Evolutionary conservation across 78 protist species (phyloP), one percentile per base, ranked within the genome.

Genomic region (Neovahlkampfia damariscottae): DNA sequence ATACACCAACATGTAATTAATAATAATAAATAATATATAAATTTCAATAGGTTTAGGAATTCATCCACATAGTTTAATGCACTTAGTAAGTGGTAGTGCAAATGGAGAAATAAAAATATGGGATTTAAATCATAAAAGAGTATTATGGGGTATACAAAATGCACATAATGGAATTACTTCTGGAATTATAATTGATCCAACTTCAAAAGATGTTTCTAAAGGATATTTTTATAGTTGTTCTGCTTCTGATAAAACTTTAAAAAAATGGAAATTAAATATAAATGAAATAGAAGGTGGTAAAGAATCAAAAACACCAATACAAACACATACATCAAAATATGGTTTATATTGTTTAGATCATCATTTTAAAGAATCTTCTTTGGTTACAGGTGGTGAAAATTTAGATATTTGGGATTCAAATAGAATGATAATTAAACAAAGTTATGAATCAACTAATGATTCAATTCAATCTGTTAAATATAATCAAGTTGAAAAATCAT

Each of bases 391-490:
- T 28, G 82, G 73, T 39, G 3, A 10, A 6, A 19, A 38, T 0
- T 79, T 90, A 5, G 77, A 75, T 30, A 34, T 89, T 10, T 90
- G 94, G 90, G 86, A 83, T 34, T 73, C 67, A 2, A 5, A 40
- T 0, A 69, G 96, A 35, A 77, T 93, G 1, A 70, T 81, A 38
- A 94, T 96, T 7, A 7, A 84, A 27, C 87, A 82, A 34, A 41
- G 70, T 3, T 78, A 84, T 32, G 7, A 80, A 29, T 95, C 94
- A 94, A 96, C 95, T 10, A 82, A 71, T n/a, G 95, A 84, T 36
- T 32, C 89, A 1, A 40, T 93, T n/a, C 38, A 59, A 0, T n/a
- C 58, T 3, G 86, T 84, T n/a, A 31, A 79, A 31, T 95, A 88
- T 90, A 93, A 93, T 74, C 81, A 81, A 4, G 90, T 78, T 0